These are phyloP conservation scores for Monosporascus sp. DNA, from an alignment of 2,329 filamentous ascomycete species.

Conservation along the genomic window DNA sequence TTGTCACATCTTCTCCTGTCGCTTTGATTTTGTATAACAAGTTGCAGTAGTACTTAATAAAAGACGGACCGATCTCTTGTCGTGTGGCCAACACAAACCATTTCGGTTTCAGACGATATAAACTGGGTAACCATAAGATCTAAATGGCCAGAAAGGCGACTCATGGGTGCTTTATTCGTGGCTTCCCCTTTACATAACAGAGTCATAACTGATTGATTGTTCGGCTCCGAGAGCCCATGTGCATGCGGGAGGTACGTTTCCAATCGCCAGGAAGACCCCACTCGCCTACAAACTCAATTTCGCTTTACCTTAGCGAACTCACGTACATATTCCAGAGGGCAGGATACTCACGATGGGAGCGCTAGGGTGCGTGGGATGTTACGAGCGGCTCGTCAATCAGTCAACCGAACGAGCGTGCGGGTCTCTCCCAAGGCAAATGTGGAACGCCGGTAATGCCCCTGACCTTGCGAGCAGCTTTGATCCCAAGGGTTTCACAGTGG, in stretches of 20 bases:
- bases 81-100: not conserved
- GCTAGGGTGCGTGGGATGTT: not conserved
- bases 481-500: not conserved
- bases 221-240: not conserved
- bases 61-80: not conserved
- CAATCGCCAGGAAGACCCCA: not conserved
- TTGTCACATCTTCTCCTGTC: no score
- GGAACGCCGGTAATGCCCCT: not conserved
- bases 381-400: not conserved
- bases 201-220: not conserved
- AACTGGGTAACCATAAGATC: not conserved
- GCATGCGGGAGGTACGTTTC: not conserved
- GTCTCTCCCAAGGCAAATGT: not conserved
- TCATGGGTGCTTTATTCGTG: not conserved
- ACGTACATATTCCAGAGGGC: not conserved
- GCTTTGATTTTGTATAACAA: not conserved
- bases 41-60: no score
- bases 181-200: not conserved
- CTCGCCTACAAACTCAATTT: not conserved
- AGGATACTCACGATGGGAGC: not conserved
- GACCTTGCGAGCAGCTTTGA: not conserved
- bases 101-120: not conserved
- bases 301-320: not conserved
- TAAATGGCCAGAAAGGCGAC: no score
- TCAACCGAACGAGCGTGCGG: not conserved